Evolutionary conservation across 345 rosid genomes (phyloP), one percentile per base, ranked within the genome.

Genomic region (Brassica rapa): DNA sequence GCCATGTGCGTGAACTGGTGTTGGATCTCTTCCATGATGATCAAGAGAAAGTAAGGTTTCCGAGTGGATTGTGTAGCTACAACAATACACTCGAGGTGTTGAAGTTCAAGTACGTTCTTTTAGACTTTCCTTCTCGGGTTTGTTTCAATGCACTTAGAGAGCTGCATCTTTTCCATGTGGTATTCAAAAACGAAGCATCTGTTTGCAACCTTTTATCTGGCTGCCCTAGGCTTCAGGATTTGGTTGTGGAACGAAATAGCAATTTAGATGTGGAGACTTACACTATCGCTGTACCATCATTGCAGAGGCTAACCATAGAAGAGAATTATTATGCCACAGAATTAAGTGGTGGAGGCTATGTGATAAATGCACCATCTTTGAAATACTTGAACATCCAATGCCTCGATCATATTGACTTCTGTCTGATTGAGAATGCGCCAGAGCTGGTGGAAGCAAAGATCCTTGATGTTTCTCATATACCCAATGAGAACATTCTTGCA

Each of bases 101-200:
- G 19, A 19, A 19, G 19, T 19, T 19, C 19, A 19, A 19, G 19
- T 19, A 19, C 25, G 25, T 55, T 72, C 60, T 25, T 24, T 27
- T 72, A 15, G 41, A 41, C 10, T 14, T 72, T 6, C 57, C 68
- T 39, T 61, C 43, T 25, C 67, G 16, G 19, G 60, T 72, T 72
- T 25, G 76, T 29, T 9, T 72, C 0, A 61, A 15, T 0, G 43
- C 41, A 2, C 59, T 41, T 3, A 25, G 68, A 10, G 4, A 25
- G 68, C 16, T 72, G 29, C 41, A 61, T 24, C 60, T 72, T 6
- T 4, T 3, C 19, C 2, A 5, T 15, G 62, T 62, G 5, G 0
- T 0, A 2, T 27, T 60, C 21, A 2, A 46, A 6, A 8, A 73
- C 4, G 23, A 56, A 56, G 61, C 10, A 21, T 56, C 61, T 19